These are phyloP conservation scores for Epichloe uncinata DNA, from an alignment of 2,329 filamentous ascomycete species.

Conservation along the genomic window DNA sequence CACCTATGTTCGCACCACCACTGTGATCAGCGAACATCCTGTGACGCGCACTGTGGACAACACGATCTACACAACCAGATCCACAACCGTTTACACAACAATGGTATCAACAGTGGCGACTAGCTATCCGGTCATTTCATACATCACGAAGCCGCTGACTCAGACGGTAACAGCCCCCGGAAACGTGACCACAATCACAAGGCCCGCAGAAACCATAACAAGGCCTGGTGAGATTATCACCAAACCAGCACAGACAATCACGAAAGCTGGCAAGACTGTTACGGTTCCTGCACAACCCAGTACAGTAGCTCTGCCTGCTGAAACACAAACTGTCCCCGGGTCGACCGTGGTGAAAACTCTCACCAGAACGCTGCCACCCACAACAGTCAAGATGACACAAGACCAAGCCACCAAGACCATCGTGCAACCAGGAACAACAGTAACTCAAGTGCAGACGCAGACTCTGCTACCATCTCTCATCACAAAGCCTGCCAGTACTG, in stretches of 20 bases:
- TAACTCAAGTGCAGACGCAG: constrained; percentile 18
- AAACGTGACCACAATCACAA: constrained; percentile 5
- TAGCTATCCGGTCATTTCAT: constrained; percentile 8
- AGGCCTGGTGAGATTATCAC: constrained; percentile 5
- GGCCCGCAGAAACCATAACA: constrained; percentile 4
- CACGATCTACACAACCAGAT: constrained; percentile 6
- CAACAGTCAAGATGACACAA: constrained; percentile 8
- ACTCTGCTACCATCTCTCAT: constrained; percentile 16
- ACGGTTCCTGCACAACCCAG: constrained; percentile 13
- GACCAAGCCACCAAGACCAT: constrained; percentile 17
- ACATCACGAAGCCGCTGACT: constrained; percentile 5
- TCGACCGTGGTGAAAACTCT: constrained; percentile 6
- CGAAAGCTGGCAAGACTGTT: constrained; percentile 8
- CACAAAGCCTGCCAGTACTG: constrained; percentile 15
- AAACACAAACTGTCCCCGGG: constrained; percentile 9
- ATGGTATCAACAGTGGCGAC: constrained; percentile 7
- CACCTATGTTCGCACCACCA: constrained; percentile 7
- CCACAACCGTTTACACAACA: constrained; percentile 6
- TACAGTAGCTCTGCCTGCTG: constrained; percentile 16
- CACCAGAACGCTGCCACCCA: constrained; percentile 3
- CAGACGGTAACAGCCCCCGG: constrained; percentile 5
- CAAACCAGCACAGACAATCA: constrained; percentile 4
- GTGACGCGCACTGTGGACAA: constrained; percentile 9
- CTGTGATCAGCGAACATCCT: constrained; percentile 5
- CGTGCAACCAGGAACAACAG: constrained; percentile 17